Percentiles rank a stretch among this genome's conserved stretches.
These are phyloP conservation scores for Pulveroboletus sp. DNA, from an alignment of 768 basidiomycete genomes.

Conservation along the genomic window DNA sequence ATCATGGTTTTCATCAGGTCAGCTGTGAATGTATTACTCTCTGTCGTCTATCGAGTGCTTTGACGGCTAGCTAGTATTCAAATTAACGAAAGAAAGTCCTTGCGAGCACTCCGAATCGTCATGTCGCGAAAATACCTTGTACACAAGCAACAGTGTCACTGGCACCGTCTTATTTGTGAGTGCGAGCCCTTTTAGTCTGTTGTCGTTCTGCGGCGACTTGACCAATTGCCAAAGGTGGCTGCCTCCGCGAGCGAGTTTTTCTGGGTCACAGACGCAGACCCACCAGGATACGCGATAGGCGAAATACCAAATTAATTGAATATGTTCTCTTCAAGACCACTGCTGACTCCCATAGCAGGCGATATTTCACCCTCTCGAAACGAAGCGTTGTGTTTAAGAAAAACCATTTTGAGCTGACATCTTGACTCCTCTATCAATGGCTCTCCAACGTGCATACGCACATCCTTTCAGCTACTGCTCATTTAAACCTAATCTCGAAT, in stretches of 20 bases:
- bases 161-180: constrained; percentile 13
- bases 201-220: too few relatives aligned
- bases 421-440: constrained; percentile 10
- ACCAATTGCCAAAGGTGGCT: constrained; percentile 32
- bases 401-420: background rate
- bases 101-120: background rate
- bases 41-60: background rate
- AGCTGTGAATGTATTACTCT: constrained; percentile 20
- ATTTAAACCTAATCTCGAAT: constrained; percentile 8
- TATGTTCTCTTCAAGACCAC: background rate
- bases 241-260: constrained; percentile 37
- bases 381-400: background rate
- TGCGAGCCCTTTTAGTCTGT: too few relatives aligned
- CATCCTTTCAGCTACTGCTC: constrained; percentile 21
- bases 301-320: constrained; percentile 34
- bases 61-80: background rate
- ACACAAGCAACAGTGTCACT: constrained; percentile 20
- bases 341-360: constrained; percentile 13
- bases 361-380: constrained; percentile 19
- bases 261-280: constrained; percentile 33
- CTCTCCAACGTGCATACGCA: constrained; percentile 19
- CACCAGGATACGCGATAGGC: constrained; percentile 44
- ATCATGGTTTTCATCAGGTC: constrained; percentile 36
- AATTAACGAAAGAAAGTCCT: constrained; percentile 22
- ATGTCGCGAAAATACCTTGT: constrained; percentile 13